These are phyloP conservation scores for Arthrobotrys entomopaga DNA, from an alignment of 2,329 filamentous ascomycete species.

Conservation along the genomic window DNA sequence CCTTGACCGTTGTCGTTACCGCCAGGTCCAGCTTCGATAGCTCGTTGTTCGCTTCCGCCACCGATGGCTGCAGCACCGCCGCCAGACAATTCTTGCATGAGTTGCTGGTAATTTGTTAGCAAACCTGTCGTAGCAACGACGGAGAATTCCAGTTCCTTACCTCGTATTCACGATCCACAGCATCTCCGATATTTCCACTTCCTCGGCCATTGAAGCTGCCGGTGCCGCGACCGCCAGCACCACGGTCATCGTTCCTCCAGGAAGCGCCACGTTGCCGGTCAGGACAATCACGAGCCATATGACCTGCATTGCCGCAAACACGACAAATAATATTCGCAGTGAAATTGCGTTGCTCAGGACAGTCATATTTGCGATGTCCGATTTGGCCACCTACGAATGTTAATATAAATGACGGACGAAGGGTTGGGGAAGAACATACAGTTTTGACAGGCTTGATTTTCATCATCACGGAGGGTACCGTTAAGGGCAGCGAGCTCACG, in stretches of 20 bases:
- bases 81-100: constrained; percentile 96
- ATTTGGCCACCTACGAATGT: constrained; percentile 79
- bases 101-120: constrained; percentile 73
- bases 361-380: constrained; percentile 98
- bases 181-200: constrained; percentile 74
- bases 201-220: constrained; percentile 62
- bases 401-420: constrained; percentile 47
- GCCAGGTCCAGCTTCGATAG: constrained; percentile 85
- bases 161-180: constrained; percentile 93
- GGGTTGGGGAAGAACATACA: constrained; percentile 65
- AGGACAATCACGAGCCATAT: constrained; percentile 98
- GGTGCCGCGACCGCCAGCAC: constrained; percentile 60
- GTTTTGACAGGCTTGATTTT: constrained; percentile 99
- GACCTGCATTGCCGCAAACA: constrained; percentile 95
- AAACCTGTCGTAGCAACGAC: constrained; percentile 51
- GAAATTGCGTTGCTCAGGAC: constrained; percentile 95
- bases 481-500: constrained; percentile 97
- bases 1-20: constrained; percentile 65
- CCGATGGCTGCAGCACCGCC: constrained; percentile 68
- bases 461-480: constrained; percentile 97
- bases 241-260: constrained; percentile 79
- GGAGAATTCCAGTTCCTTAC: constrained; percentile 66
- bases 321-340: constrained; percentile 99
- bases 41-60: constrained; percentile 70
- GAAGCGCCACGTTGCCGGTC: constrained; percentile 89